Evolutionary conservation across 1,139 yeast species (phyloP).

Genomic region (Lodderomyces theae): DNA sequence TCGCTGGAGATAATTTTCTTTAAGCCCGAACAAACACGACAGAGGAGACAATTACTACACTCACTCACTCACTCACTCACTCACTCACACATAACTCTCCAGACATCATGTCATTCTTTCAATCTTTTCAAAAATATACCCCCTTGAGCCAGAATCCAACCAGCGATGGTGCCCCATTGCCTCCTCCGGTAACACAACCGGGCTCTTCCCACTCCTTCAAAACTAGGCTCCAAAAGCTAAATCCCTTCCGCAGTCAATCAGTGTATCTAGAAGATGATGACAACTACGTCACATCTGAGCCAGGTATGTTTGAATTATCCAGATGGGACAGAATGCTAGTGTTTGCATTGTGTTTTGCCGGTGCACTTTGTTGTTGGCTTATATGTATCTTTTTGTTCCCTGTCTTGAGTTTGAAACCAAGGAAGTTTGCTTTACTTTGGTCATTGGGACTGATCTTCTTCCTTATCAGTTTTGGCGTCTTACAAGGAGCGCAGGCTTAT

Average conservation of each 20-base stretch:
- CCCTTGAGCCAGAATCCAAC: constrained; percentile 36
- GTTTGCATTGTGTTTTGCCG: constrained; percentile 54
- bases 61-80: neutral
- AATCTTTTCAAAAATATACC: constrained; percentile 30
- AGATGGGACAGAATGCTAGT: constrained; percentile 60
- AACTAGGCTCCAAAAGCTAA: constrained; percentile 32
- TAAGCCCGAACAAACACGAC: no score
- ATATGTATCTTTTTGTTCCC: constrained; percentile 59
- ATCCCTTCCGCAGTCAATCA: constrained; percentile 39
- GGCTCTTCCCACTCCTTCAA: constrained; percentile 21
- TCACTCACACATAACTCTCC: no score
- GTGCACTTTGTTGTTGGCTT: constrained; percentile 51
- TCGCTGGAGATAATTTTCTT: no score
- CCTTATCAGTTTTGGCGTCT: constrained; percentile 54
- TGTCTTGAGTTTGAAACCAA: constrained; percentile 51
- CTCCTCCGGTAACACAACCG: constrained; percentile 36
- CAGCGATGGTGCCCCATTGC: constrained; percentile 34
- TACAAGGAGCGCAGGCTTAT: constrained; percentile 53
- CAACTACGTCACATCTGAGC: constrained; percentile 44
- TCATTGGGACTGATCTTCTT: constrained; percentile 59
- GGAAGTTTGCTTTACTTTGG: constrained; percentile 61
- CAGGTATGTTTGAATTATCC: constrained; percentile 49
- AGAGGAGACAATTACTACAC: no score
- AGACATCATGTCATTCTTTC: constrained; percentile 40
- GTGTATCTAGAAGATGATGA: constrained; percentile 45